phyloP scores from a whole-genome alignment of 345 rosid genomes.

The Dipteronia sinensis region DNA sequence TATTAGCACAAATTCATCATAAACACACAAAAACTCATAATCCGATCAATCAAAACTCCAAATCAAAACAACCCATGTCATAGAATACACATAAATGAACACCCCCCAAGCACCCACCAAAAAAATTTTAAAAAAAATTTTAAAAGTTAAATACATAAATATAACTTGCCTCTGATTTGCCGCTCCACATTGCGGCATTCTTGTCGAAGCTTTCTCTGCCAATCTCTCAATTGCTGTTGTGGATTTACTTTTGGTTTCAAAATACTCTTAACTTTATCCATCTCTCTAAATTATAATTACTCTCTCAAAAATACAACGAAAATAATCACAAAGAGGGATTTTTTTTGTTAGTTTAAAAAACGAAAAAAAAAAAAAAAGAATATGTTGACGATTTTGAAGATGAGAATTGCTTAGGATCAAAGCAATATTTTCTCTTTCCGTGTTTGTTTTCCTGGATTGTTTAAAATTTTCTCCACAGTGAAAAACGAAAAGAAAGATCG shows the following conservation, averaged over 20 bases:
- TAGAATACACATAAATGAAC: neutral
- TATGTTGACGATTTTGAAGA: neutral
- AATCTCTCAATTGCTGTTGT: conserved; percentile 45
- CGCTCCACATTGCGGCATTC: conserved; percentile 49
- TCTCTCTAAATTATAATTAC: neutral
- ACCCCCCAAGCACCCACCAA: no score
- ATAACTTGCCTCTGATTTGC: conserved; percentile 39
- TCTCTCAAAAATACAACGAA: neutral
- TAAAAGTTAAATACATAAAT: neutral
- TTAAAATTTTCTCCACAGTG: no score
- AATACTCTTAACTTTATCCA: conserved; percentile 41
- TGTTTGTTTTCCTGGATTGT: neutral
- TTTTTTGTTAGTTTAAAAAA: no score
- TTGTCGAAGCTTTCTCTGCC: conserved; percentile 50
- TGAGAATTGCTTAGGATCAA: conserved; percentile 21
- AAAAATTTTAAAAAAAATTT: neutral
- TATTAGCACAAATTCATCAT: conserved; percentile 1
- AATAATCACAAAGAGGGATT: neutral
- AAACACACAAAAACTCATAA: neutral
- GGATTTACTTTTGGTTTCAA: conserved; percentile 44
- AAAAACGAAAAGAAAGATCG: neutral
- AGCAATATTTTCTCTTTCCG: conserved; percentile 18
- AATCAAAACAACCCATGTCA: neutral
- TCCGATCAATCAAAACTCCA: neutral
- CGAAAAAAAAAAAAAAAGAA: no score